Conservation (phyloP, 2,329 filamentous ascomycete species). For the Botrytis sinoallii region DNA sequence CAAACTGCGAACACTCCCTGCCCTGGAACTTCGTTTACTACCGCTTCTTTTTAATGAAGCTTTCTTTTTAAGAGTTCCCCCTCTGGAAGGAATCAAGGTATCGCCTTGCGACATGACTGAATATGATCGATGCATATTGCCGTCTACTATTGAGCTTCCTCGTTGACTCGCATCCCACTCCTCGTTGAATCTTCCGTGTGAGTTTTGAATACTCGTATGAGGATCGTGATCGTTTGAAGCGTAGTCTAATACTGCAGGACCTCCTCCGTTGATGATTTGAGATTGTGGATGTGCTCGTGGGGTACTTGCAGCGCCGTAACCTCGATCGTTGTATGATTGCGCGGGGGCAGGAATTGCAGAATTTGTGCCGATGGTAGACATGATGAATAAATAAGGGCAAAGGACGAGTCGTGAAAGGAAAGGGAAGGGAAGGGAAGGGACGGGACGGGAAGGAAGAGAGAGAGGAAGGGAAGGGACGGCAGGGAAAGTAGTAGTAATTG, state of each 20-base stretch:
- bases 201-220: slow-evolving; percentile 29
- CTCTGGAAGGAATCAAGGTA: slow-evolving; percentile 44
- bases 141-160: slow-evolving; percentile 60
- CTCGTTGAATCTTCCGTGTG: slow-evolving; percentile 59
- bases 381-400: slow-evolving; percentile 15
- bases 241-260: slow-evolving; percentile 29
- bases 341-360: slow-evolving; percentile 32
- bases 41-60: slow-evolving; percentile 73
- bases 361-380: slow-evolving; percentile 30
- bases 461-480: not conserved
- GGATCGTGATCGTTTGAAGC: slow-evolving; percentile 25
- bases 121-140: slow-evolving; percentile 56
- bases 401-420: not conserved
- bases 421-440: not conserved
- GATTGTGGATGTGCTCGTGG: slow-evolving; percentile 24
- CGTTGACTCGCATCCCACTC: slow-evolving; percentile 69
- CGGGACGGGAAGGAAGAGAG: not conserved
- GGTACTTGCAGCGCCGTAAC: slow-evolving; percentile 31
- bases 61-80: slow-evolving; percentile 87
- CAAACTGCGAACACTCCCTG: slow-evolving; percentile 82
- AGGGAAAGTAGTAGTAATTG: not conserved
- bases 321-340: slow-evolving; percentile 32
- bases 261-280: slow-evolving; percentile 30
- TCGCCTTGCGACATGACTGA: slow-evolving; percentile 46
- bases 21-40: slow-evolving; percentile 77